These are phyloP conservation scores for Aspergillus quadrilineatus DNA, from an alignment of 2,329 filamentous ascomycete genomes.

Conservation along the genomic window DNA sequence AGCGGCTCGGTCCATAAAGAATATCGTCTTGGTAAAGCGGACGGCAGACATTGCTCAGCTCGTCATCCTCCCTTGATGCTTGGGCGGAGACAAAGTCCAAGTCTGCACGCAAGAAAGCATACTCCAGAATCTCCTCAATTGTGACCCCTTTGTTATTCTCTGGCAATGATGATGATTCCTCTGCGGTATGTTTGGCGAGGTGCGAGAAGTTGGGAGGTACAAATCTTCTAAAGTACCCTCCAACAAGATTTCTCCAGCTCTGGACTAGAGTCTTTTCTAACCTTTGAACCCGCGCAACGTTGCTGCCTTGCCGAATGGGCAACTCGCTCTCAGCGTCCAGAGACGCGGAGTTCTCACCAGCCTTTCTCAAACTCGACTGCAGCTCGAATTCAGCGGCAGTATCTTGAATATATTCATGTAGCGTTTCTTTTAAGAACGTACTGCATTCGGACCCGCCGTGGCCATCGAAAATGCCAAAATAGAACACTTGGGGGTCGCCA, in stretches of 20 bases:
- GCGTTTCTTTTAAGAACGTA: slow-evolving; percentile 75
- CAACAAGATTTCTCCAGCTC: slow-evolving; percentile 79
- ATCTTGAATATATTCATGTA: slow-evolving; percentile 87
- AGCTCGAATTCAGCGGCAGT: slow-evolving; percentile 74
- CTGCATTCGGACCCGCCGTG: slow-evolving; percentile 90
- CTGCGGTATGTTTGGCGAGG: slow-evolving; percentile 35
- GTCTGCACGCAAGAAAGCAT: slow-evolving; percentile 91
- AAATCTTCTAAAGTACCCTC: slow-evolving; percentile 92
- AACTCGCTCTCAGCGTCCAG: slow-evolving; percentile 32
- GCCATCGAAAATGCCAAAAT: slow-evolving; percentile 94
- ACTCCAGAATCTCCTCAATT: slow-evolving; percentile 66
- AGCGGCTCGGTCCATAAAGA: slow-evolving; percentile 61
- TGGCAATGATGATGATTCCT: slow-evolving; percentile 18
- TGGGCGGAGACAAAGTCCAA: slow-evolving; percentile 92
- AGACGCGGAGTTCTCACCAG: slow-evolving; percentile 15
- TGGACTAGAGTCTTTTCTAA: slow-evolving; percentile 70
- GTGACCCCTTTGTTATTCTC: slow-evolving; percentile 38
- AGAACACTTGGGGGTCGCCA: slow-evolving; percentile 94
- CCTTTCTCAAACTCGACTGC: slow-evolving; percentile 66
- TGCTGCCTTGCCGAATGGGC: slow-evolving; percentile 53
- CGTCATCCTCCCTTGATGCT: slow-evolving; percentile 73
- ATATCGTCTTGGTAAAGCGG: slow-evolving; percentile 85
- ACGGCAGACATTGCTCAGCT: slow-evolving; percentile 67
- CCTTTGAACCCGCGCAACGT: slow-evolving; percentile 62
- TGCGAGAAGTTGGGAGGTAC: slow-evolving; percentile 72